Conservation (phyloP, 2,329 filamentous ascomycete species). For the Fusarium sp. region DNA sequence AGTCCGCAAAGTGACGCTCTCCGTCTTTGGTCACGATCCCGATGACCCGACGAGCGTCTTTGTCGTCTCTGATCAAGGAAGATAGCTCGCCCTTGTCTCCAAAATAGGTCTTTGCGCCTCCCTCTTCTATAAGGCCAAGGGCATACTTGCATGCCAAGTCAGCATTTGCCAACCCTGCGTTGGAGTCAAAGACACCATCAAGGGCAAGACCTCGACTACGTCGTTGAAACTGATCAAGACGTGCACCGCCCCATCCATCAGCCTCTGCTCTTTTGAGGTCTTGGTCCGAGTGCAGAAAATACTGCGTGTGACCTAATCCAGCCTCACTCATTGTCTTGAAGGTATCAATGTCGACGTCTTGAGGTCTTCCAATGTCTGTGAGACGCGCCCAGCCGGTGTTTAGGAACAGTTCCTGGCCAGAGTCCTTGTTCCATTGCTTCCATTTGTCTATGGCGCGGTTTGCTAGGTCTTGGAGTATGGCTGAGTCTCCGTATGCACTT, state of each 20-base stretch:
- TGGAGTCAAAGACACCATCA: slow-evolving; percentile 5
- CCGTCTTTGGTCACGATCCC: background rate
- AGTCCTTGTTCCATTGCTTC: background rate
- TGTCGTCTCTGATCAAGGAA: slow-evolving; percentile 4
- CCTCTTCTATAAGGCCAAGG: background rate
- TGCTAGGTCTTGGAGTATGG: background rate
- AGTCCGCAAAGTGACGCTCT: background rate
- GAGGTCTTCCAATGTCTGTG: background rate
- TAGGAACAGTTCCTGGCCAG: background rate
- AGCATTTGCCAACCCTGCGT: background rate
- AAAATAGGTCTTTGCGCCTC: background rate
- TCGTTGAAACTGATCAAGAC: background rate
- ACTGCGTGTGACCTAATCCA: background rate
- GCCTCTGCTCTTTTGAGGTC: background rate
- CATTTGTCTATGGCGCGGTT: slow-evolving; percentile 5
- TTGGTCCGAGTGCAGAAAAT: background rate
- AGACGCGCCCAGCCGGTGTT: background rate
- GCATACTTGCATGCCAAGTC: slow-evolving; percentile 3
- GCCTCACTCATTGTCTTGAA: background rate
- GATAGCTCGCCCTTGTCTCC: background rate
- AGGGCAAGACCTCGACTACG: background rate
- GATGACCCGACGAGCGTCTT: background rate
- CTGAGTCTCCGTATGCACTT: background rate
- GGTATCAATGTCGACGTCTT: background rate
- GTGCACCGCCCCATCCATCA: background rate